Evolutionary conservation across 805 yeast species (phyloP), one percentile per base, ranked within the genome.

Genomic region (Zygoascus flipseniorum): DNA sequence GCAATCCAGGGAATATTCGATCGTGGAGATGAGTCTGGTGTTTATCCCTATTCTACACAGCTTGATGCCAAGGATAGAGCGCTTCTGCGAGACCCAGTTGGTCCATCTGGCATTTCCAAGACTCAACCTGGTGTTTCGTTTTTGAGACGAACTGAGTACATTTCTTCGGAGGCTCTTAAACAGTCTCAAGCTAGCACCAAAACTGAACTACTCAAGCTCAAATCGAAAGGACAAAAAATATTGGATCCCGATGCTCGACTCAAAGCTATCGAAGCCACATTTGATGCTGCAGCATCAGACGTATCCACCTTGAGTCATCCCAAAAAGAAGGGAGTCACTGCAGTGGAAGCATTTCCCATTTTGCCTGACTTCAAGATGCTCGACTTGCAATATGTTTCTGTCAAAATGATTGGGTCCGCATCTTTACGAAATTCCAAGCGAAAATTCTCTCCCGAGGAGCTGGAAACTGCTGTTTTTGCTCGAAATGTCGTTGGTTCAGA

Each of bases 61-160:
- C 74, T 92, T 53, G 93, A 86, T 62, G 85, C 90, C n/a, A 78
- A 78, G 51, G 97, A 93, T 69, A 74, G 81, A 58, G 78, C 78
- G 9, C 74, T 92, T 50, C 75, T 93, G 52, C 79, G 89, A 64
- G 97, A 89, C 65, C 96, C 97, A 23, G 80, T 78, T 2, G 75
- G 77, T 23, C 73, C 76, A 19, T 57, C 53, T 43, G 61, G 58
- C 8, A 53, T 56, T 5, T 39, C 61, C 5, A 63, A 61, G 39
- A 55, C 65, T 18, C 64, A 62, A 43, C 69, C 69, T 0, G 65
- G 69, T 6, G 86, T 86, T 13, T 77, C 87, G n/a, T 90, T 92
- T 70, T 76, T 92, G 66, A 83, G 97, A 72, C 82, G 98, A 72
- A 92, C 99, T 0, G 98, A 93, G 66, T 92, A 92, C 67, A 85